These are phyloP conservation scores for Leptographium lundbergii DNA, from an alignment of 2,329 filamentous ascomycete genomes.

Conservation along the genomic window DNA sequence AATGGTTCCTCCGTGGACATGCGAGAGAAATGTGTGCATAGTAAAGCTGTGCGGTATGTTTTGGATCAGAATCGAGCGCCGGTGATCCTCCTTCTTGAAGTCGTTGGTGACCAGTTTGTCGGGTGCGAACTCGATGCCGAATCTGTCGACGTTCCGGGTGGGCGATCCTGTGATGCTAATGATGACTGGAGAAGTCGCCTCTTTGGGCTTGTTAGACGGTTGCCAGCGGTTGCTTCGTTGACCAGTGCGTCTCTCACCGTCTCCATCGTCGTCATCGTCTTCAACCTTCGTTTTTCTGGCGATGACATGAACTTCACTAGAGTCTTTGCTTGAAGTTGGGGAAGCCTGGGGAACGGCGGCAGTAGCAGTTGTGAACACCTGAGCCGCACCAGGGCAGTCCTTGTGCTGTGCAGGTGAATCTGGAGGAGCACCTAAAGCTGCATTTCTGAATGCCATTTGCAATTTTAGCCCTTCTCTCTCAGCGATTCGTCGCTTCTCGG, in stretches of 20 bases:
- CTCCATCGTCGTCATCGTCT: background rate
- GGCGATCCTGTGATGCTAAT: constrained; percentile 1
- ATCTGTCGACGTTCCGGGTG: constrained; percentile 3
- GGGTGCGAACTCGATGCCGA: constrained; percentile 6
- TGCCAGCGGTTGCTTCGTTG: background rate
- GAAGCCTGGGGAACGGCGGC: background rate
- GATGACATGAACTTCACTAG: background rate
- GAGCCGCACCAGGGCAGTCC: background rate
- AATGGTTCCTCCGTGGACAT: constrained; percentile 8
- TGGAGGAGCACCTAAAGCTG: background rate
- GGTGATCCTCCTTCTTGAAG: background rate
- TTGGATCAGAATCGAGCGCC: constrained; percentile 8
- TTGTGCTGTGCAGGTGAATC: background rate
- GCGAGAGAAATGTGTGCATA: constrained; percentile 6
- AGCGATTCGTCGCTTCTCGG: constrained; percentile 5
- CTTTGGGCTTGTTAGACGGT: constrained; percentile 2
- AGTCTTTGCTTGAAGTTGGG: background rate
- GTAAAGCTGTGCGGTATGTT: constrained; percentile 4
- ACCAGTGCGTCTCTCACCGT: background rate
- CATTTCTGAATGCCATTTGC: background rate
- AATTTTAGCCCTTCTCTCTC: constrained; percentile 4
- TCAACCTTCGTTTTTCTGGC: background rate
- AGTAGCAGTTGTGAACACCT: background rate
- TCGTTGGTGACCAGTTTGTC: background rate
- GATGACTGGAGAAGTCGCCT: constrained; percentile 1